These are phyloP conservation scores for Botrytis byssoidea DNA, from an alignment of 2,329 filamentous ascomycete species.

Conservation along the genomic window DNA sequence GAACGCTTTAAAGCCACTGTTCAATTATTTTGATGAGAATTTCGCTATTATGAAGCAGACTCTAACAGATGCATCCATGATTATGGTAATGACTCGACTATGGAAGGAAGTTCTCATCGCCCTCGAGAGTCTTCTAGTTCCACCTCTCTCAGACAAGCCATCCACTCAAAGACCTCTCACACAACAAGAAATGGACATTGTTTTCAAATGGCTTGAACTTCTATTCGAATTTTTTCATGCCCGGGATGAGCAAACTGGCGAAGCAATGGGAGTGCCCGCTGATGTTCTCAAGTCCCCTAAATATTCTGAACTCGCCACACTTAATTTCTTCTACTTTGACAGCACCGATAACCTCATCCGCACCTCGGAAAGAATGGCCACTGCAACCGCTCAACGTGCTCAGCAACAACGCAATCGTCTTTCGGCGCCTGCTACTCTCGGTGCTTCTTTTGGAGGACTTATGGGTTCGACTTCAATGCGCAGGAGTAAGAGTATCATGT, in stretches of 20 bases:
- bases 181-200: conserved; percentile 87
- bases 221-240: conserved; percentile 96
- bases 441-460: conserved; percentile 54
- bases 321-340: conserved; percentile 99
- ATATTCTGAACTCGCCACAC: conserved; percentile 92
- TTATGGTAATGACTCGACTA: conserved; percentile 93
- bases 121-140: conserved; percentile 85
- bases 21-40: conserved; percentile 96
- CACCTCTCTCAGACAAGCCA: conserved; percentile 90
- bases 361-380: conserved; percentile 94
- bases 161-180: conserved; percentile 80
- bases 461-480: conserved; percentile 68
- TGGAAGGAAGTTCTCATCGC: conserved; percentile 98
- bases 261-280: conserved; percentile 82
- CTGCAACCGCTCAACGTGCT: conserved; percentile 72
- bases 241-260: conserved; percentile 76
- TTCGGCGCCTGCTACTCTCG: conserved; percentile 61
- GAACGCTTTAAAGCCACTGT: conserved; percentile 78
- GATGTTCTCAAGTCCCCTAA: conserved; percentile 95
- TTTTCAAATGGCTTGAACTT: conserved; percentile 90
- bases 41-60: conserved; percentile 99
- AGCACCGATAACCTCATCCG: conserved; percentile 86
- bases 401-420: conserved; percentile 73
- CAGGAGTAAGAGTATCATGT: conserved; percentile 80
- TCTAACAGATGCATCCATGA: conserved; percentile 92